A percentile compares a stretch with the other conserved stretches of the same genome.
Conservation (phyloP, 768 basidiomycete species). For the Mycena haematopus region DNA sequence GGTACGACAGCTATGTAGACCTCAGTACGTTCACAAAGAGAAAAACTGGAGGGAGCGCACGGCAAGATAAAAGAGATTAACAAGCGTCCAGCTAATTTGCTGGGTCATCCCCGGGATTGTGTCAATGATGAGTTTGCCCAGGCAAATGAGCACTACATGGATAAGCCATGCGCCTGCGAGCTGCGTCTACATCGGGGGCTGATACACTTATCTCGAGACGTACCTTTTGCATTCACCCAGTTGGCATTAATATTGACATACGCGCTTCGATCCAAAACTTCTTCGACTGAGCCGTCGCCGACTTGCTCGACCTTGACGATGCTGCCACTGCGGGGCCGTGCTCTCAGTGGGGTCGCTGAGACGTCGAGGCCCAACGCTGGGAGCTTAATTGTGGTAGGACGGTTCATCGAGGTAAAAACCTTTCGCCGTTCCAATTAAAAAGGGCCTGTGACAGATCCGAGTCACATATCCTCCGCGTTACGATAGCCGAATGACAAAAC, state of each 20-base stretch:
- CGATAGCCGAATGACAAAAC: too few species aligned
- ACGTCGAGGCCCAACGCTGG: conserved; percentile 52
- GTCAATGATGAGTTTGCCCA: conserved; percentile 93
- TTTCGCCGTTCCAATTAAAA: neutral
- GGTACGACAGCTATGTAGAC: conserved; percentile 78
- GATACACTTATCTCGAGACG: conserved; percentile 29
- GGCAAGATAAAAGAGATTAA: conserved; percentile 88
- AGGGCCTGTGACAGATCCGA: neutral
- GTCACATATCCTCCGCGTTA: neutral
- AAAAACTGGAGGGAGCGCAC: conserved; percentile 54
- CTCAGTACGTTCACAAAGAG: neutral
- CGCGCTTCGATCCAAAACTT: conserved; percentile 77
- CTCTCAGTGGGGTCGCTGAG: conserved; percentile 36
- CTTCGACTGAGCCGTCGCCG: conserved; percentile 73
- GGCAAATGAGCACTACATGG: conserved; percentile 89
- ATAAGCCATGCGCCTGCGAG: conserved; percentile 94
- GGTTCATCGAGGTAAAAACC: conserved; percentile 47
- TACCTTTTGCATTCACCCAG: conserved; percentile 95
- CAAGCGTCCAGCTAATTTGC: conserved; percentile 93
- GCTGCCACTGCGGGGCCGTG: conserved; percentile 60
- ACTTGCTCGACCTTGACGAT: conserved; percentile 88
- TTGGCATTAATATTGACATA: conserved; percentile 88
- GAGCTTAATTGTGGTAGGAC: conserved; percentile 61
- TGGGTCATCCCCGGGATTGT: conserved; percentile 93
- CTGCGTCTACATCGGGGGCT: neutral